Evolutionary conservation across 2,329 filamentous ascomycete genomes (phyloP).

Genomic region (Colletotrichum caudatum): DNA sequence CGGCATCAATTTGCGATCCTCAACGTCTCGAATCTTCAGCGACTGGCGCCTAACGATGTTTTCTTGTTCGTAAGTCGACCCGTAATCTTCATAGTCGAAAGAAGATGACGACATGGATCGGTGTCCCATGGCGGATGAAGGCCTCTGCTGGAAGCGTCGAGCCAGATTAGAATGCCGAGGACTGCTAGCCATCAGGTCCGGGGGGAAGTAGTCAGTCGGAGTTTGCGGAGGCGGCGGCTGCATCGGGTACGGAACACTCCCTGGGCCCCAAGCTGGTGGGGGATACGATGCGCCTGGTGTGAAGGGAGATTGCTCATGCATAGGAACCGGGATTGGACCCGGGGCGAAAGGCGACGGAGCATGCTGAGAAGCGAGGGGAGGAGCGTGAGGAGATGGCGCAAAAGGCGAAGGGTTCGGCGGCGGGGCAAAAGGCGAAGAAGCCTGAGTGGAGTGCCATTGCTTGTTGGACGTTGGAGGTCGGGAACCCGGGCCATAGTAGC

Average conservation of each 20-base stretch:
- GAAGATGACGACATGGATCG: slow-evolving; percentile 46
- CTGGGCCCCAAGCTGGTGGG: slow-evolving; percentile 29
- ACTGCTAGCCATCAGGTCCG: slow-evolving; percentile 42
- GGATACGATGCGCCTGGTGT: slow-evolving; percentile 25
- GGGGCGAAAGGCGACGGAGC: slow-evolving; percentile 24
- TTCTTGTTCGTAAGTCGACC: slow-evolving; percentile 53
- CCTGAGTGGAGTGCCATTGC: slow-evolving; percentile 37
- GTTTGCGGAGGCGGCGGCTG: slow-evolving; percentile 19
- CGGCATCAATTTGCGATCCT: slow-evolving; percentile 63
- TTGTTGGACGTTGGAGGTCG: slow-evolving; percentile 41
- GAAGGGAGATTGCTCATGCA: slow-evolving; percentile 32
- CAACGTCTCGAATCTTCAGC: slow-evolving; percentile 55
- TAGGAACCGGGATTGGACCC: slow-evolving; percentile 21
- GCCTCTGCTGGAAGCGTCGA: slow-evolving; percentile 44
- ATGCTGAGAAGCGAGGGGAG: slow-evolving; percentile 11
- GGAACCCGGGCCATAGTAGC: slow-evolving; percentile 42
- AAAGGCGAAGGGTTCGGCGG: not conserved
- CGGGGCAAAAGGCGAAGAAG: slow-evolving; percentile 9
- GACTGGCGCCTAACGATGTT: slow-evolving; percentile 58
- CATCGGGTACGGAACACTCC: slow-evolving; percentile 25
- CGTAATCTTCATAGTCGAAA: slow-evolving; percentile 53
- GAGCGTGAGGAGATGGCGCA: slow-evolving; percentile 15
- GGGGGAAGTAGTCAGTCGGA: slow-evolving; percentile 38
- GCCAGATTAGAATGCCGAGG: slow-evolving; percentile 46
- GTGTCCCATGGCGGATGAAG: slow-evolving; percentile 57